These are phyloP conservation scores for Pseudogymnoascus sp. DNA, from an alignment of 2,329 filamentous ascomycete genomes.

Conservation along the genomic window DNA sequence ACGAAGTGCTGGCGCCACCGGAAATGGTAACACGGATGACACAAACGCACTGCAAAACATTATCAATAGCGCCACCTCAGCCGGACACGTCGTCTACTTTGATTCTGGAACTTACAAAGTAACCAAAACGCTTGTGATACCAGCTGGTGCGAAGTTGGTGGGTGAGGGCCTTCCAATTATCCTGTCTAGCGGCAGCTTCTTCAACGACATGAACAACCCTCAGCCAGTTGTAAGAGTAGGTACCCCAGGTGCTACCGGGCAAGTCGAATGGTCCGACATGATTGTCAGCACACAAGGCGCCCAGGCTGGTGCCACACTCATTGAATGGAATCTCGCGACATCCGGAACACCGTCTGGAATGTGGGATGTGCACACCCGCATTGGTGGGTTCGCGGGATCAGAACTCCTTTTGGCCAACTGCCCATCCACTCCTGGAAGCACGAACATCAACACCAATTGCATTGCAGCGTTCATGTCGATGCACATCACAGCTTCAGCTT, in stretches of 20 bases:
- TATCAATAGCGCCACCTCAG: slow-evolving; percentile 43
- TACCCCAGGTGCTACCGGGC: slow-evolving; percentile 46
- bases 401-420: slow-evolving; percentile 37
- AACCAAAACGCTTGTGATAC: slow-evolving; percentile 41
- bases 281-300: slow-evolving; percentile 55
- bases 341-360: slow-evolving; percentile 50
- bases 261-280: slow-evolving; percentile 57
- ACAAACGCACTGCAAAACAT: slow-evolving; percentile 52
- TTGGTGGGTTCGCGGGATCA: slow-evolving; percentile 44
- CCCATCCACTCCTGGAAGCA: slow-evolving; percentile 49
- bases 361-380: slow-evolving; percentile 38
- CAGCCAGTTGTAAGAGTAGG: slow-evolving; percentile 47
- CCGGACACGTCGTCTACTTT: slow-evolving; percentile 48
- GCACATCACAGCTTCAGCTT: slow-evolving; percentile 28
- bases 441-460: slow-evolving; percentile 29
- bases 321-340: slow-evolving; percentile 57
- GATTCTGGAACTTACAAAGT: slow-evolving; percentile 51
- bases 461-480: slow-evolving; percentile 31
- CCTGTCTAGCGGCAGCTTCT: slow-evolving; percentile 35
- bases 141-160: slow-evolving; percentile 34
- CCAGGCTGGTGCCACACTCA: slow-evolving; percentile 54
- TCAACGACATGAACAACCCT: slow-evolving; percentile 38
- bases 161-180: slow-evolving; percentile 40
- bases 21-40: slow-evolving; percentile 53
- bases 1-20: slow-evolving; percentile 39